These are phyloP conservation scores for Puccinia triticina DNA, from an alignment of 1,284 basidiomycete species.

Conservation along the genomic window DNA sequence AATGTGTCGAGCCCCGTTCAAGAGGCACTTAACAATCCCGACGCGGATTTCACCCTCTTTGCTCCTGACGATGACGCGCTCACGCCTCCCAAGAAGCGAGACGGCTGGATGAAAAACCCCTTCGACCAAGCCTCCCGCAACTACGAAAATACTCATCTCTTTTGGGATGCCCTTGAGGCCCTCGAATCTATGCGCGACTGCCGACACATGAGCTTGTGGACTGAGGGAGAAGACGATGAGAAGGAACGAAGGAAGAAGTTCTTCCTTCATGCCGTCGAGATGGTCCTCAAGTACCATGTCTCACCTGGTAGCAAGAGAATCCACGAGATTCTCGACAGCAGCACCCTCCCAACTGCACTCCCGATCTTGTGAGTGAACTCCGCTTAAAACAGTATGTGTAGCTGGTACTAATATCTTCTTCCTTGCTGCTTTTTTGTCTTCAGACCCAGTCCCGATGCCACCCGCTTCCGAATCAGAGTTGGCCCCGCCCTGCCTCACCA, in stretches of 20 bases:
- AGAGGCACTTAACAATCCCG: conserved; percentile 16
- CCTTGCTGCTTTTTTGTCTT: too few relatives aligned
- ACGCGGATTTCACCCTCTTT: conserved; percentile 54
- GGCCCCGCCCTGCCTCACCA: conserved; percentile 10
- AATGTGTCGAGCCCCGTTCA: conserved; percentile 51
- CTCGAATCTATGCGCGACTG: too few relatives aligned
- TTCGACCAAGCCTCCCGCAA: neutral
- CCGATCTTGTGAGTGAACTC: conserved; percentile 16
- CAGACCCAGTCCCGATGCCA: too few relatives aligned
- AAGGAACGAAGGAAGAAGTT: neutral
- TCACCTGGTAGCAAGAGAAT: conserved; percentile 16
- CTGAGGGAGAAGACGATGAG: conserved; percentile 13
- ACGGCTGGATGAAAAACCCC: neutral
- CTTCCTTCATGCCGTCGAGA: conserved; percentile 10
- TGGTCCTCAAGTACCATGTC: conserved; percentile 32
- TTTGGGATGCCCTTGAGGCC: conserved; percentile 48
- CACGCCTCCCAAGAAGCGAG: conserved; percentile 52
- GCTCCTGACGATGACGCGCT: conserved; percentile 57
- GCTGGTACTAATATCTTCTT: too few relatives aligned
- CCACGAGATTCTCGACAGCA: conserved; percentile 20
- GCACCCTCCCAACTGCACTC: conserved; percentile 17
- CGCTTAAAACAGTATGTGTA: too few relatives aligned
- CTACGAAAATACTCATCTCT: conserved; percentile 8
- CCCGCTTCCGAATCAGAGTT: conserved; percentile 31
- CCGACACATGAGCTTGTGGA: too few relatives aligned